Base-by-base conservation (phyloP, 106 monocot species). In the Iris macrosiphon region DNA sequence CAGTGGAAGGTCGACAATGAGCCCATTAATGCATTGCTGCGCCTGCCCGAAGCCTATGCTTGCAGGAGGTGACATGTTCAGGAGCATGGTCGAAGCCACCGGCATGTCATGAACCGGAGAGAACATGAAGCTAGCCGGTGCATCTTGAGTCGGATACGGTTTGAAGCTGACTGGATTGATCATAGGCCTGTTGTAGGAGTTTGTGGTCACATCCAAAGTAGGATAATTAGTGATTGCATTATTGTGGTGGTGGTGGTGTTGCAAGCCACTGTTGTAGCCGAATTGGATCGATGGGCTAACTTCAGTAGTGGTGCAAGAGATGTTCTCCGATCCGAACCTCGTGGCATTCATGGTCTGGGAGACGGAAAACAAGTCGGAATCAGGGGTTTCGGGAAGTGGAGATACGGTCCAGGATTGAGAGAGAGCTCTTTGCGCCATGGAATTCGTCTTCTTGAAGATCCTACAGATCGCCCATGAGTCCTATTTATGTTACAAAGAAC, bases 391-490 rank as follows among this genome's bases (percentile, higher is more conserved):
- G 3, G 55, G 51, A n/a, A 60, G 7, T 40, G 62, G 52, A 12
- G 71, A 70, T 3, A 40, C 31, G 79, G n/a, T n/a, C 83, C 83
- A 77, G 7, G 83, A 73, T 7, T 77, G 73, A 40, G 72, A 64
- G 7, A 83, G 46, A 20, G 69, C 69, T 54, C 76, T 77, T 24
- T 83, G 77, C 11, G 70, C 64, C 61, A 62, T 56, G 28, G 65
- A 62, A 16, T 56, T 73, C 4, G 68, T 69, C 50, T 83, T 83
- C 73, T 77, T 77, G 62, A 83, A 83, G 63, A 83, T 77, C 41
- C 77, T 68, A 52, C 83, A 83, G 18, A 83, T 83, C 6, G 83
- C 83, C 83, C 83, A 83, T 28, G 77, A 55, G 18, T 83, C 83
- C 83, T 77, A 77, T 24, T 28, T 8, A 40, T 39, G 5, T 14